Evolutionary conservation across 2,329 filamentous ascomycete genomes (phyloP).

Genomic region (Xylaria sp.): DNA sequence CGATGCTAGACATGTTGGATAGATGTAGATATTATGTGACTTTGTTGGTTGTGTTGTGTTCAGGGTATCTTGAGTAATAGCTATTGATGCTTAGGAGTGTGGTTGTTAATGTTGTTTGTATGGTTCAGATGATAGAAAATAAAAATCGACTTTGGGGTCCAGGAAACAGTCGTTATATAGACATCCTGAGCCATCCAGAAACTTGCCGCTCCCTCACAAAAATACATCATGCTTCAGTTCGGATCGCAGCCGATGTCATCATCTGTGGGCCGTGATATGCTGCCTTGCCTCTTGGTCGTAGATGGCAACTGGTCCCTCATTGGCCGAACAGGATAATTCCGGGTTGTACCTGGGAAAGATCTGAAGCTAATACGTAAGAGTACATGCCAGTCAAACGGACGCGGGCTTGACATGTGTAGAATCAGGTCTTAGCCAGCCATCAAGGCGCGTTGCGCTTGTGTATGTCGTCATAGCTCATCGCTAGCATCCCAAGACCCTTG

Average conservation of each 20-base stretch:
- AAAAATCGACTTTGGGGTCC: not conserved
- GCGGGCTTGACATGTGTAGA: not conserved
- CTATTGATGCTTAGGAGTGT: constrained; percentile 18
- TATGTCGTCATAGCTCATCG: constrained; percentile 31
- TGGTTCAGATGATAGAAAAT: constrained; percentile 1
- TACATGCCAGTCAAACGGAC: not conserved
- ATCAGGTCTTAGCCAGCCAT: not conserved
- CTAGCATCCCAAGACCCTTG: not conserved
- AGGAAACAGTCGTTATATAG: constrained; percentile 29
- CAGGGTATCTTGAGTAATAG: constrained; percentile 5
- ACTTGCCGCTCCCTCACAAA: constrained; percentile 5
- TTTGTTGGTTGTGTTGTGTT: not conserved
- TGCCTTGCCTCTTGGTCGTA: not conserved
- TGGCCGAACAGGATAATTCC: not conserved
- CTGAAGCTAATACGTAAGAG: constrained; percentile 17
- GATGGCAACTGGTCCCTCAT: not conserved
- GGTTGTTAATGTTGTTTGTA: constrained; percentile 6
- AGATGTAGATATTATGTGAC: constrained; percentile 10
- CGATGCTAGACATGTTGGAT: constrained; percentile 64
- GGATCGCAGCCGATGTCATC: constrained; percentile 30
- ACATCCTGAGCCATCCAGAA: not conserved
- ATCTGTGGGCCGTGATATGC: constrained; percentile 24
- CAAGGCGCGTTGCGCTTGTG: constrained; percentile 6
- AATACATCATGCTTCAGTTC: not conserved
- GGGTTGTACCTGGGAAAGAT: constrained; percentile 13